Base-by-base conservation (phyloP, 805 yeast genomes). In the Saccharomycopsis fodiens region DNA sequence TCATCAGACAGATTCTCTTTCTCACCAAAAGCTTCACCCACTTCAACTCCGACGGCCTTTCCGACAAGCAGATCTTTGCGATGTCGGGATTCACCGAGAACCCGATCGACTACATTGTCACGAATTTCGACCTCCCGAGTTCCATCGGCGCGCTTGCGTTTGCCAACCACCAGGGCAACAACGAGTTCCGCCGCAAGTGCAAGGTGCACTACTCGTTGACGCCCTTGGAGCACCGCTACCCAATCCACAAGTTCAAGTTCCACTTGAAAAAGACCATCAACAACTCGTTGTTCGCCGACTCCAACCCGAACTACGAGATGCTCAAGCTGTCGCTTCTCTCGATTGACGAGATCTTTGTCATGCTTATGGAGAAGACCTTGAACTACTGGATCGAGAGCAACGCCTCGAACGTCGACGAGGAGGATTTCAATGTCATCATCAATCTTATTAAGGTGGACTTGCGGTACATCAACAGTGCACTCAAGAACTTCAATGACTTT, bases 371-470 rank as follows among this genome's bases (percentile, higher is more conserved):
- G 2, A 50, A 50, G 30, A 21, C 51, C 2, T 41, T 50, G 16
- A 29, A 31, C 10, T 50, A 50, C 35, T 50, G 53, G 53, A 16
- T 22, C 17, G 35, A 43, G 15, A 44, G 48, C 2, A 29, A 37
- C 13, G 53, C 51, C 12, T 31, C 27, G 7, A 47, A 41, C 27
- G 45, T 40, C 3, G 17, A 22, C 15, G 17, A 20, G n/a, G 48
- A 43, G 7, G 53, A 50, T 41, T 46, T 40, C 35, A n/a, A 15
- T 3, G 43, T 36, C 13, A 45, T 50, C 17, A 25, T 50, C 10
- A 45, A 47, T 10, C 36, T 50, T 30, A 22, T 50, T 4, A 50
- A 50, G 36, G 34, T 50, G 22, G 53, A 50, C 27, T 27, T 50
- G 10, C 42, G 44, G 25, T 50, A 40, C 39, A 36, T 50, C 20